Base-by-base conservation (phyloP, 2,329 filamentous ascomycete species). In the Penicillium oxalicum region DNA sequence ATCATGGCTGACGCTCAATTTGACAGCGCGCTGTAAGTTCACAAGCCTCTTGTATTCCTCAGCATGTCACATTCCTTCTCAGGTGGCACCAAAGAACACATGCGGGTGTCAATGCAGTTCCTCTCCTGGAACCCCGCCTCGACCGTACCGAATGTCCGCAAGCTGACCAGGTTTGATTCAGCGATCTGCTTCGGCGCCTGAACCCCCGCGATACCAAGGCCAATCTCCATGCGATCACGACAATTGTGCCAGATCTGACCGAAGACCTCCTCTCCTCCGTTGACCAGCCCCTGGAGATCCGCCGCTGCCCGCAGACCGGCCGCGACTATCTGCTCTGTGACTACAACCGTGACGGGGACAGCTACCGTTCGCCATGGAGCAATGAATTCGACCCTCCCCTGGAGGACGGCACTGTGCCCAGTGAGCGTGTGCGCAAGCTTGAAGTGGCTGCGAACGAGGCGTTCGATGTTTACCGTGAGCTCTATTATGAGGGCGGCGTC, bases 291-390 rank as follows among this genome's bases (percentile, higher is more conserved):
- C 84, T 98, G 49, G 84, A 87, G 51, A 81, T 94, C 55, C 84
- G 86, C 61, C 86, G 88, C 58, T 97, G 93, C 78, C 82, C 83
- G 61, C 87, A 91, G 72, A 87, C 88, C 29, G 89, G 90, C 61
- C 87, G 91, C 60, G 93, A 97, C 74, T 98, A 95, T 76, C 83
- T 98, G 44, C 87, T 96, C 64, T 98, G 93, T 78, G 93, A 98
- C 80, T 98, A 98, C 80, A 98, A 98, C 79, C 91, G 93, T 57
- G 93, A 98, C 73, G 93, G 93, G 54, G 91, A 96, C 75, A 94
- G 87, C 73, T 95, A 95, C 80, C 87, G 93, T 54, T 95, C 88
- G 57, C 93, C 93, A n/a, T 98, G 93, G 93, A 93, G 86, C 74
- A 97, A 97, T 74, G 87, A 95, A 72, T 98, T 98, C 70, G 90